Base-by-base conservation (phyloP, 768 basidiomycete genomes). In the Candolleomyces eurysporus region DNA sequence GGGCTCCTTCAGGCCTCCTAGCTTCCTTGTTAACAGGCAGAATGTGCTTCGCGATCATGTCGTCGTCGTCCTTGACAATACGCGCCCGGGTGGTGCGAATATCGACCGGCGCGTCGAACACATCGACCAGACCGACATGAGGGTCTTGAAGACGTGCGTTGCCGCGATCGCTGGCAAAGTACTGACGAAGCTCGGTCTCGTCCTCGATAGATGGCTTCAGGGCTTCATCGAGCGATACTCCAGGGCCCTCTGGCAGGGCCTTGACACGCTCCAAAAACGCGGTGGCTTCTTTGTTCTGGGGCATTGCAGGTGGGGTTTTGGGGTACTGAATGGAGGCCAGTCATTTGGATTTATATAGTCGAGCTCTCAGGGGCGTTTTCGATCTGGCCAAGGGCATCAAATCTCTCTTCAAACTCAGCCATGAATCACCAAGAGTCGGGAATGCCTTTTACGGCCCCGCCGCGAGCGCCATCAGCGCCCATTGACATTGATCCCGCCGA, bases 161-260 rank as follows among this genome's bases (percentile, higher is more conserved):
- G 50, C 63, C 62, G 68, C 76, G 80, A 64, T 86, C 83, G 2
- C 78, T 81, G 10, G 85, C 85, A 61, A 84, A 87, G 21, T 86
- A 71, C 59, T 76, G 79, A 63, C 86, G 78, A 50, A 88, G 71
- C 48, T 81, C 76, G 1, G 80, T 75, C 71, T 88, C 86, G 53
- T 85, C 80, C 10, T 83, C 81, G 55, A 88, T 73, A 32, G 83
- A 83, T 16, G 83, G 83, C 55, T 81, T 76, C n/a, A 88, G 73
- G 17, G 66, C 78, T 10, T 65, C 67, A 62, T 82, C 77, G 10
- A 84, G 79, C 53, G 76, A 73, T 43, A 79, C 65, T 10, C 71
- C 71, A 19, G 60, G 62, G 4, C 55, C 51, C 7, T 48, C 22
- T 19, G 62, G 60, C 9, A 65, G 45, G 19, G 59, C 52, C 22